Base-by-base conservation (phyloP, 441 rosid species). In the Pelargonium cotyledonis region DNA sequence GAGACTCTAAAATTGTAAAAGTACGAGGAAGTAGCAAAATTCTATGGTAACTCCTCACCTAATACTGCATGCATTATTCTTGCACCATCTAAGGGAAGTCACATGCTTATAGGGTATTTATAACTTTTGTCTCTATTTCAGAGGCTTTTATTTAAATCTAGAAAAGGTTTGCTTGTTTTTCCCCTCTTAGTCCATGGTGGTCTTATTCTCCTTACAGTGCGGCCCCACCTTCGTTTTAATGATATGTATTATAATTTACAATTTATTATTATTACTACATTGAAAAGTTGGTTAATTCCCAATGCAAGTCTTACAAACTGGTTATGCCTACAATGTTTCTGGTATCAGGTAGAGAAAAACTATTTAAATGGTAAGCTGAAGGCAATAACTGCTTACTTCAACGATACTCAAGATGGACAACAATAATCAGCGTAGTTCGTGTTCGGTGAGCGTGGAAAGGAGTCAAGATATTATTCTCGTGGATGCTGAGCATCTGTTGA, bases 341-440 rank as follows among this genome's bases (percentile, higher is more conserved):
- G 61, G 65, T 73, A 49, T 72, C 86, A 89, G 96, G 88, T 88
- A 5, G 99, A 94, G 84, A 85, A 82, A 71, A 95, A 90, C 86
- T 90, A 79, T 75, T 74, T 95, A 82, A 86, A 91, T 68, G 96
- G 96, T 68, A 91, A 79, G 85, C 79, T 87, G 75, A 91, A 95
- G 84, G 92, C 95, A 65, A 75, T 91, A 71, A 91, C 97, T 70
- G 99, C 97, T 29, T 95, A 95, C 82, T 91, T 85, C 70, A 80
- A 41, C 40, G 75, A 74, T 31, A 53, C 53, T 49, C 47, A 44
- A 26, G 70, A 58, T 41, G 43, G 41, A 70, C 68, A 40, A 67
- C 23, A 44, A 29, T 62, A 49, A 70, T 79, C 66, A 66, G 63
- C 68, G 38, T 55, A 14, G 55, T 49, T 63, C 21, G 10, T 43